These are phyloP conservation scores for Trichoderma virens DNA, from an alignment of 495 filamentous ascomycete genomes.

Conservation along the genomic window DNA sequence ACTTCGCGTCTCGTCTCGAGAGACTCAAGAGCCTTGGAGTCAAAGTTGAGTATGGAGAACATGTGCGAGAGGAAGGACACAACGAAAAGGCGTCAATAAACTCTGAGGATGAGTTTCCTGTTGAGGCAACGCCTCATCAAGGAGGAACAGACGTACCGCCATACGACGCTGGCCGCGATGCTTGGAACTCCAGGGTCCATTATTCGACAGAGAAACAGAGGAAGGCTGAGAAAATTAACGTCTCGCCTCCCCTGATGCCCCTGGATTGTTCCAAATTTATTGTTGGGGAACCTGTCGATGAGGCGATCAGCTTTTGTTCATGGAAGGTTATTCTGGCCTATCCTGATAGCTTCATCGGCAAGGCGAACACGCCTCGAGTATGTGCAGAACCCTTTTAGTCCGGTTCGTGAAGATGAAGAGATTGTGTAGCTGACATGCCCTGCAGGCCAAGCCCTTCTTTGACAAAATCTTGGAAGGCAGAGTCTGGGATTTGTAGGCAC, in stretches of 20 bases:
- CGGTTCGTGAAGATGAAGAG: not conserved
- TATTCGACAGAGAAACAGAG: not conserved
- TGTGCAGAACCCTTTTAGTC: conserved; percentile 12
- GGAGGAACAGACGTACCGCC: not conserved
- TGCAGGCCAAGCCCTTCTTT: conserved; percentile 48
- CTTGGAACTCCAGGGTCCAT: not conserved
- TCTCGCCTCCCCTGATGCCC: not conserved
- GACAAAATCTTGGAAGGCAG: conserved; percentile 47
- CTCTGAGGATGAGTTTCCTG: not conserved
- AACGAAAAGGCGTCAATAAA: not conserved
- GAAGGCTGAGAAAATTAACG: not conserved
- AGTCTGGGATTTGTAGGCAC: conserved; percentile 68
- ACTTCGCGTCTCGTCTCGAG: not conserved
- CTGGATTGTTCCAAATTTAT: conserved; percentile 16
- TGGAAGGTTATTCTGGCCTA: conserved; percentile 52
- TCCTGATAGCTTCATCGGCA: conserved; percentile 50
- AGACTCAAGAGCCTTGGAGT: not conserved
- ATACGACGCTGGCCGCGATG: not conserved
- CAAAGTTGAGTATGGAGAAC: not conserved
- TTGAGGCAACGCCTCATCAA: not conserved
- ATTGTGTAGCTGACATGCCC: not conserved
- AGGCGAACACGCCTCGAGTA: conserved; percentile 34
- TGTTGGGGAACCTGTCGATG: conserved; percentile 20
- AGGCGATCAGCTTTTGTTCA: conserved; percentile 45
- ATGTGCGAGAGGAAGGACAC: not conserved